phyloP scores from a whole-genome alignment of 2,329 filamentous ascomycete species.

The Fusarium incarnatum region DNA sequence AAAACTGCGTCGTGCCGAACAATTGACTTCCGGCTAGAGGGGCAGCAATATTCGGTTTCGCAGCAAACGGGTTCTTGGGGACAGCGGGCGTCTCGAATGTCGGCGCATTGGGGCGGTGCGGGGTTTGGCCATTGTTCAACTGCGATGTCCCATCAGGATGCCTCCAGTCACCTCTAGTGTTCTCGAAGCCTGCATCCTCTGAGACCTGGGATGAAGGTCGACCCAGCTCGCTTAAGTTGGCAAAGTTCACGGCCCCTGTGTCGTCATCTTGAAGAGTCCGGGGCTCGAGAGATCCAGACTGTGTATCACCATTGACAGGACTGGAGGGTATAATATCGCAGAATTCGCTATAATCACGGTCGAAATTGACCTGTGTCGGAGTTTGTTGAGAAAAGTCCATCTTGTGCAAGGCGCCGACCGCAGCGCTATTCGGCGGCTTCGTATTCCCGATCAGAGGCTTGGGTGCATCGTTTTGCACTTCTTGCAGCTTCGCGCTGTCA shows the following conservation, averaged over 20 bases:
- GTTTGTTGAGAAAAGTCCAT: conserved; percentile 64
- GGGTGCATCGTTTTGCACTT: conserved; percentile 39
- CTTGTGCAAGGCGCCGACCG: conserved; percentile 44
- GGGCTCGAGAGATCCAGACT: conserved; percentile 48
- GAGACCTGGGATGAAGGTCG: conserved; percentile 57
- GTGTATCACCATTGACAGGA: conserved; percentile 42
- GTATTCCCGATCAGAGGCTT: conserved; percentile 30
- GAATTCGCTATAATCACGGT: conserved; percentile 65
- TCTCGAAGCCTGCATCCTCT: conserved; percentile 56
- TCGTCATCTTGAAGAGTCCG: conserved; percentile 60
- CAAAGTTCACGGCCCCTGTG: conserved; percentile 63
- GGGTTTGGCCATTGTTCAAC: conserved; percentile 50
- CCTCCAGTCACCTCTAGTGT: conserved; percentile 56
- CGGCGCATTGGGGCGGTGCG: conserved; percentile 44
- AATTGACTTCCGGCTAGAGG: conserved; percentile 61
- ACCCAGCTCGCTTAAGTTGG: conserved; percentile 51
- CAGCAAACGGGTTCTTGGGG: conserved; percentile 61
- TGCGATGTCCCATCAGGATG: conserved; percentile 51
- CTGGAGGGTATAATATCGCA: conserved; percentile 48
- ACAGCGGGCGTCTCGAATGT: conserved; percentile 63
- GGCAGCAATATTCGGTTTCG: conserved; percentile 50
- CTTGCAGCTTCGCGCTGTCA: conserved; percentile 34
- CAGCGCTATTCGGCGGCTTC: conserved; percentile 34
- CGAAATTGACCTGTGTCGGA: conserved; percentile 67
- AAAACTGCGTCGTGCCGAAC: conserved; percentile 66